phyloP scores from a whole-genome alignment of 805 yeast genomes.

The Starmerella stigmatis region DNA sequence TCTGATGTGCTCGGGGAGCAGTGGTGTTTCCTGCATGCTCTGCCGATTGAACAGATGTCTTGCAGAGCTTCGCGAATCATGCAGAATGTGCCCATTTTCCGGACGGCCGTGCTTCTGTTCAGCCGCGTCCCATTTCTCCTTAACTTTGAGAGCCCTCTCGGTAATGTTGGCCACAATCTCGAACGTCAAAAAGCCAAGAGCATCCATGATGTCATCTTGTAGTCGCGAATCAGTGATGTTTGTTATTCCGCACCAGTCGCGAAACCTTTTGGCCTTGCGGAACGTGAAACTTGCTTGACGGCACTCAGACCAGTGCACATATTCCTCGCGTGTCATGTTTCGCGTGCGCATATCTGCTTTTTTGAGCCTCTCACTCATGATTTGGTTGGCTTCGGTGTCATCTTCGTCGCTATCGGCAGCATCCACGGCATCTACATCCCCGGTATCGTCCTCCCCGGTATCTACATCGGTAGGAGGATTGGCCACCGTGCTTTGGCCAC shows the following conservation, averaged over 20 bases:
- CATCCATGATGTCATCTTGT: slow-evolving; percentile 92
- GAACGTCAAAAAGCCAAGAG: slow-evolving; percentile 86
- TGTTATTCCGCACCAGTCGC: slow-evolving; percentile 91
- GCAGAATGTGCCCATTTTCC: slow-evolving; percentile 2
- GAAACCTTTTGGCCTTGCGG: slow-evolving; percentile 82
- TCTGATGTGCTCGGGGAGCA: slow-evolving; percentile 23
- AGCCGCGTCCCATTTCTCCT: slow-evolving; percentile 42
- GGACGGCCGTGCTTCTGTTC: slow-evolving; percentile 7
- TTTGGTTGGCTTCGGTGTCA: slow-evolving; percentile 77
- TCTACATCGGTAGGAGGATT: not conserved
- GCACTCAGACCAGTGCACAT: slow-evolving; percentile 98
- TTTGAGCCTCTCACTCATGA: slow-evolving; percentile 78
- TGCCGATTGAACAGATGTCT: slow-evolving; percentile 21
- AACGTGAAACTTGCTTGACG: slow-evolving; percentile 95
- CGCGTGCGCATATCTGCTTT: slow-evolving; percentile 89
- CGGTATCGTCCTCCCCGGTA: not conserved
- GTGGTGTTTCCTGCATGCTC: slow-evolving; percentile 23
- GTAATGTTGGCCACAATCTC: slow-evolving; percentile 93
- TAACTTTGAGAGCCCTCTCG: slow-evolving; percentile 77
- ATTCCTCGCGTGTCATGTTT: slow-evolving; percentile 92
- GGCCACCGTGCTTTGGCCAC: slow-evolving; percentile 1
- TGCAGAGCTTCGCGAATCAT: slow-evolving; percentile 11
- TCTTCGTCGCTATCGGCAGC: slow-evolving; percentile 34
- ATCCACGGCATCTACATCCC: not conserved
- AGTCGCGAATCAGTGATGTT: slow-evolving; percentile 82